Conservation (phyloP, 352 stramenopile genomes). For the Phytophthora hibernalis region DNA sequence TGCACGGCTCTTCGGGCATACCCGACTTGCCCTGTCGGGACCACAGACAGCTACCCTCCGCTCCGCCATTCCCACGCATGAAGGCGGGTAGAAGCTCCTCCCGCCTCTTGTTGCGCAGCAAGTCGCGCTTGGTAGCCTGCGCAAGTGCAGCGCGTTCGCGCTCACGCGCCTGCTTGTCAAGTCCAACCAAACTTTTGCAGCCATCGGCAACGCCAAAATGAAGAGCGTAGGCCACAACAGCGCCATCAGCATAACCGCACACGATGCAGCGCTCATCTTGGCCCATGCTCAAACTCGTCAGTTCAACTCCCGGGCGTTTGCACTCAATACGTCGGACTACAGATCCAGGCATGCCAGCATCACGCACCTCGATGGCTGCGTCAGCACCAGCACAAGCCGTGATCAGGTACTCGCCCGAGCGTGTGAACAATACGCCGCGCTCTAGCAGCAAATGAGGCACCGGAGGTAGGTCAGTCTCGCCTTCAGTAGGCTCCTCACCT, state of each 20-base stretch:
- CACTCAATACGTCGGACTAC: constrained; percentile 83
- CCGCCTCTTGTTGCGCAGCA: constrained; percentile 66
- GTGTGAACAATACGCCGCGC: constrained; percentile 76
- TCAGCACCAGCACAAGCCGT: constrained; percentile 65
- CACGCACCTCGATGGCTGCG: constrained; percentile 79
- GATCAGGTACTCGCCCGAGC: constrained; percentile 83
- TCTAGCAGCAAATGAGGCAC: constrained; percentile 69
- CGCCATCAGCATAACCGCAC: constrained; percentile 82
- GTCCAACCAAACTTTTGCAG: constrained; percentile 68
- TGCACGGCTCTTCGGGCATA: constrained; percentile 60
- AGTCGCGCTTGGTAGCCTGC: constrained; percentile 72
- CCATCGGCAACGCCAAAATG: constrained; percentile 84
- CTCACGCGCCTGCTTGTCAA: constrained; percentile 80
- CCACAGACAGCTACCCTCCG: constrained; percentile 53
- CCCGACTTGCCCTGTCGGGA: constrained; percentile 57
- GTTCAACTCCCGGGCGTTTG: constrained; percentile 58
- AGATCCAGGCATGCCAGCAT: constrained; percentile 59
- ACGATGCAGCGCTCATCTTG: constrained; percentile 86
- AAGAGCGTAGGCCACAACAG: constrained; percentile 81
- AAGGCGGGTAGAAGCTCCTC: constrained; percentile 60
- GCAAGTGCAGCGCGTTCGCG: constrained; percentile 82
- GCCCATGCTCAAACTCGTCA: constrained; percentile 79
- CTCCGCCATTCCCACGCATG: constrained; percentile 44
- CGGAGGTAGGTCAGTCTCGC: constrained; percentile 19
- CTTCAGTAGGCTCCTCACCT: constrained; percentile 21